Base-by-base conservation (phyloP, 2,329 filamentous ascomycete species). In the Coniella vitis region DNA sequence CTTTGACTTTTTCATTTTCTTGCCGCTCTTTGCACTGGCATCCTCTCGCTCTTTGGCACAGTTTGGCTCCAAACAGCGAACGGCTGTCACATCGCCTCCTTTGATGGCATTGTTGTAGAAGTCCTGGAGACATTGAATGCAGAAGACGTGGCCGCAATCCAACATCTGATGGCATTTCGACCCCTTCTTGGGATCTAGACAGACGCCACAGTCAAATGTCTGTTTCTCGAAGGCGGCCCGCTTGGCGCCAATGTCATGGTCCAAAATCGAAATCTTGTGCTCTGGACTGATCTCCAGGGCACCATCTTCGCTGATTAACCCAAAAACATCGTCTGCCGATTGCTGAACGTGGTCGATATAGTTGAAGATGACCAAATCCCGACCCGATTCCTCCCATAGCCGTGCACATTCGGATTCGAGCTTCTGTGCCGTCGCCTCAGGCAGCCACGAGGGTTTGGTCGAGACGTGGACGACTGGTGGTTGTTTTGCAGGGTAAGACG, bases 131-230 rank as follows among this genome's bases (percentile, higher is more conserved):
- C 93, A 98, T n/a, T 80, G 67, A 16, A 84, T 70, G 65, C 93
- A 98, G 62, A 97, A 98, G 34, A 97, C 89, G 63, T 98, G 91
- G 0, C 81, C 82, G 64, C 93, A 98, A 51, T 84, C 81, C 39
- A 86, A 68, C 75, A 97, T 83, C 37, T 81, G 79, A 68, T 97
- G 86, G 63, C 93, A 97, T 10, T 73, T 77, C 0, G 71, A 67
- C 1, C 93, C 93, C 63, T 94, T 96, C 66, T 95, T 95, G 0
- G 90, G 90, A 64, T 97, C 91, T 40, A 96, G 68, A 62, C 90
- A 96, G 41, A 97, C 78, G 2, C 86, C 87, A 56, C 91, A 97
- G 45, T 90, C 82, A 61, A 93, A 96, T 0, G 88, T 95, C 58
- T 84, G 86, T 56, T 81, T 81, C 52, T 93, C 84, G 62, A 96